Conservation (phyloP, 805 yeast species). For the Metschnikowia cerradonensis region DNA sequence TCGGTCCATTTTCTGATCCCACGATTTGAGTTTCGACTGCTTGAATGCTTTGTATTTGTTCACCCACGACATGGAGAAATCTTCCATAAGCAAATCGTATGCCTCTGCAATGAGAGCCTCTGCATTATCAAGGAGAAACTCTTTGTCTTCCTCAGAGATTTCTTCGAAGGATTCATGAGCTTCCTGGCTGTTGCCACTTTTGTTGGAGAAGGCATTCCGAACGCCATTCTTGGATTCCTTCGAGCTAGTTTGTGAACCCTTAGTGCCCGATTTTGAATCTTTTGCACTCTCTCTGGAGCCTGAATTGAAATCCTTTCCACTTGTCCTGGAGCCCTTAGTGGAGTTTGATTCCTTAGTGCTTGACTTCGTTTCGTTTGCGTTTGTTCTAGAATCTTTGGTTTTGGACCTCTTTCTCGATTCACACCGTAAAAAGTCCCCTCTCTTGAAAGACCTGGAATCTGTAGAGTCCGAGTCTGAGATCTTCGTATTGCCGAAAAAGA, state of each 20-base stretch:
- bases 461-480: not conserved
- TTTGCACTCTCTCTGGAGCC: not conserved
- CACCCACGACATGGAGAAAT: slow-evolving; percentile 34
- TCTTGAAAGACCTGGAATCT: not conserved
- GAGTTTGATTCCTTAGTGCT: not conserved
- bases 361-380: not conserved
- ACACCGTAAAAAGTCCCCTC: not conserved
- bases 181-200: not conserved
- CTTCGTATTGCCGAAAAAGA: slow-evolving; percentile 5
- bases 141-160: not conserved
- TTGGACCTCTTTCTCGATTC: not conserved
- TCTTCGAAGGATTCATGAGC: slow-evolving; percentile 9
- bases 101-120: slow-evolving; percentile 26
- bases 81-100: slow-evolving; percentile 21
- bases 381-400: not conserved
- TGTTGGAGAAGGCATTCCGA: not conserved
- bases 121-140: slow-evolving; percentile 21
- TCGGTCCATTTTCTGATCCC: slow-evolving; percentile 24
- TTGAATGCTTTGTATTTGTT: slow-evolving; percentile 27
- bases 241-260: not conserved
- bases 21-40: slow-evolving; percentile 19
- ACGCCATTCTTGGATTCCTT: not conserved
- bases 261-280: not conserved
- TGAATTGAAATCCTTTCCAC: not conserved
- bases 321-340: not conserved